Base-by-base conservation (phyloP, 495 filamentous ascomycete species). In the Bombardia bombarda region DNA sequence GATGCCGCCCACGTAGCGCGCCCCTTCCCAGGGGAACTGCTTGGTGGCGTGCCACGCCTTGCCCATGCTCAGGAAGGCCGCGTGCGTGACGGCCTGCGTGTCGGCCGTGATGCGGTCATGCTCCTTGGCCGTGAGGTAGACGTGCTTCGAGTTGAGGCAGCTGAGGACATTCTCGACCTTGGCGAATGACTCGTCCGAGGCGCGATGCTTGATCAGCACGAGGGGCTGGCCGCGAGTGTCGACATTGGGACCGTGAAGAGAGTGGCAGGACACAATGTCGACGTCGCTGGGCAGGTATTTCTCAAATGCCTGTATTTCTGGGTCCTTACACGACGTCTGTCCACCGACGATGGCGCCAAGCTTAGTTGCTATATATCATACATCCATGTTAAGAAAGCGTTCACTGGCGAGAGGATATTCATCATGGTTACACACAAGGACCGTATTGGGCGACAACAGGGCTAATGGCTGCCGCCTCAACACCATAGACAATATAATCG, bases 101-200 rank as follows among this genome's bases (percentile, higher is more conserved):
- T 98, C 92, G 28, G 92, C 92, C 1, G 92, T 98, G 62, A 98
- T 97, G 35, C 86, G 84, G 65, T 98, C 92, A 55, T 98, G 92
- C 61, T 87, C 76, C 49, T 79, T 73, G 14, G 89, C 90, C 4
- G 83, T 84, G 39, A 98, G 81, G 51, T 87, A 79, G 49, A 97
- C 93, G 55, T 83, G 77, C 51, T 84, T 84, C 26, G 86, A 90
- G 13, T 72, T 69, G 24, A 98, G 82, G 53, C 86, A 94, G 32
- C 79, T 79, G 10, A 97, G 75, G 43, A 95, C 82, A 3, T 68
- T 58, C 52, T 90, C 79, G 24, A 96, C 88, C 40, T 92, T 84
- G 37, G 70, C 60, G 41, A 95, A 81, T 35, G 79, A 86, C 50
- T 74, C 67, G 42, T 87, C 71, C 2, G 86, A 87, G 24, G 89